Evolutionary conservation across 805 yeast species (phyloP), one percentile per base, ranked within the genome.

Genomic region (Sugiyamaella lignohabitans): DNA sequence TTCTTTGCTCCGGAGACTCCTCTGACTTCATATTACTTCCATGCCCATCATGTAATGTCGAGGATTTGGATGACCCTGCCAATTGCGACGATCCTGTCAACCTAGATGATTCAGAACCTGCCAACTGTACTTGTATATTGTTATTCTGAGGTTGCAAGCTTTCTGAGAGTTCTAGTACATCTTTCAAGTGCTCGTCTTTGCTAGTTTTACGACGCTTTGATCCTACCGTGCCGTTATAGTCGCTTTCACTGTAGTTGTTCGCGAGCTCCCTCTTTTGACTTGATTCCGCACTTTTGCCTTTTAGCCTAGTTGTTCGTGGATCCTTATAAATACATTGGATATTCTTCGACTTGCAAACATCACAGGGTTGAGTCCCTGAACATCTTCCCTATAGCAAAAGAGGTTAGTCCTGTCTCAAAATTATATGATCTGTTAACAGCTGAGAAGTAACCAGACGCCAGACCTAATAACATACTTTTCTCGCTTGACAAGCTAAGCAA

Each of bases 351-450:
- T 22, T 23, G 43, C 61, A 58, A 2, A 46, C 43, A 11, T 48
- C 42, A 40, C 61, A 58, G 1, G 62, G 62, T 18, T 24, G 42
- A 1, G 47, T 44, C 3, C 62, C 62, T 5, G 56, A 51, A 36
- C 62, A 58, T 24, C 55, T 53, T 48, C 52, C 60, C n/a, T n/a
- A n/a, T 53, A 45, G n/a, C n/a, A n/a, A n/a, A n/a, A n/a, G n/a
- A 2, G 6, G 24, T 48, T 36, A 41, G 38, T 10, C 16, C 6
- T 18, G 22, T 17, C n/a, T 14, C 18, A 24, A 16, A 34, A 32
- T 21, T n/a, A 11, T 18, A 8, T 32, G 19, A 19, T 14, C 30
- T 16, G 20, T n/a, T 11, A 38, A n/a, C 10, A 10, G 20, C n/a
- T n/a, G n/a, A n/a, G n/a, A n/a, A n/a, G n/a, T n/a, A n/a, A n/a